phyloP scores from a whole-genome alignment of 805 yeast species.

The Candida sakaeoensis region DNA sequence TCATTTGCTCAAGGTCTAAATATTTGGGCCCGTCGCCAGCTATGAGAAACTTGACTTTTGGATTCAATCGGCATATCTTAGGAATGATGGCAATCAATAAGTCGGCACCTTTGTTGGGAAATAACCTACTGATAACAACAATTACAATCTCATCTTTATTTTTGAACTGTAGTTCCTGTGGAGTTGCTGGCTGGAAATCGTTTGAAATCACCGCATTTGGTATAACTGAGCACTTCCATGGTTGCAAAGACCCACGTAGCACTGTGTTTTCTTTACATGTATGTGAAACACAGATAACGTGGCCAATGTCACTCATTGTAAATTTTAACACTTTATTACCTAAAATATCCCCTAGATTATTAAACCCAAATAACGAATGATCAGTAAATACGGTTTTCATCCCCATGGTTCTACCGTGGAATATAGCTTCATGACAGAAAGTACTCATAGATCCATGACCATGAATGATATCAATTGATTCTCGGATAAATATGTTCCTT shows the following conservation, averaged over 20 bases:
- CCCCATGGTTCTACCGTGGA: conserved; percentile 95
- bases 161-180: conserved; percentile 7
- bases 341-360: conserved; percentile 74
- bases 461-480: conserved; percentile 82
- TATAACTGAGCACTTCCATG: conserved; percentile 76
- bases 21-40: conserved; percentile 98
- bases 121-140: conserved; percentile 85
- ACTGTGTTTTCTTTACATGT: conserved; percentile 96
- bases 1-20: conserved; percentile 90
- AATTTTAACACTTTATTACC: conserved; percentile 86
- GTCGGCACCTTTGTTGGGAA: conserved; percentile 97
- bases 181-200: conserved; percentile 49
- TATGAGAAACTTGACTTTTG: conserved; percentile 70
- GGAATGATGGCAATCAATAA: conserved; percentile 83
- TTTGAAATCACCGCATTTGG: conserved; percentile 92
- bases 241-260: conserved; percentile 78
- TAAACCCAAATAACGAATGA: conserved; percentile 93
- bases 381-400: conserved; percentile 89
- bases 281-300: conserved; percentile 93
- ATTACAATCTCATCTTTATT: conserved; percentile 58
- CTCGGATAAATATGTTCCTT: conserved; percentile 81
- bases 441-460: conserved; percentile 91
- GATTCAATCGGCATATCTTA: conserved; percentile 59
- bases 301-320: conserved; percentile 81
- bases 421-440: conserved; percentile 81